Percentiles rank a stretch among this genome's conserved stretches.
Evolutionary conservation across 192 early-diverging fungal species (phyloP).

Genomic region (Cladochytrium replicatum): DNA sequence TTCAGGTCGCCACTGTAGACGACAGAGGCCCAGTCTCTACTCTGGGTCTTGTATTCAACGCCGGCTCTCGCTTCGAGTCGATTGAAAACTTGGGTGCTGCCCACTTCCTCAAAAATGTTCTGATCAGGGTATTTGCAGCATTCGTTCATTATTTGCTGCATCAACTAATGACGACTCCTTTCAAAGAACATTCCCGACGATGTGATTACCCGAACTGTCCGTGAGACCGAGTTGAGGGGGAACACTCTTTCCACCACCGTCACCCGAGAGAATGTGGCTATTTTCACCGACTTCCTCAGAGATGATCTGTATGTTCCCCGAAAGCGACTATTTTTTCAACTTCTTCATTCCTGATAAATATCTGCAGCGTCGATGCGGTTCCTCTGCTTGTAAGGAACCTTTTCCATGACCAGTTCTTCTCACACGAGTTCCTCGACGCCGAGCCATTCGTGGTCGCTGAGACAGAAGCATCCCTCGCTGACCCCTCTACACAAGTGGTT

Average conservation of each 20-base stretch:
- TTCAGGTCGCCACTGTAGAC: slow-evolving; percentile 56
- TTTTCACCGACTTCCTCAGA: slow-evolving; percentile 82
- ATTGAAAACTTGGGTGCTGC: slow-evolving; percentile 66
- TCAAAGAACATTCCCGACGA: slow-evolving; percentile 66
- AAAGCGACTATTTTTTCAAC: too few species aligned
- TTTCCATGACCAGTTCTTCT: slow-evolving; percentile 66
- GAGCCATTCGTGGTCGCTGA: slow-evolving; percentile 53
- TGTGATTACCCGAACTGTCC: slow-evolving; percentile 74
- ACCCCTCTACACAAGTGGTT: slow-evolving; percentile 54
- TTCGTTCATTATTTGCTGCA: background rate
- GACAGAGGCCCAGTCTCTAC: slow-evolving; percentile 60
- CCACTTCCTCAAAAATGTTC: slow-evolving; percentile 82
- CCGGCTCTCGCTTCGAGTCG: slow-evolving; percentile 79
- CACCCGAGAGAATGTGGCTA: slow-evolving; percentile 71
- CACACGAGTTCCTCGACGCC: slow-evolving; percentile 79
- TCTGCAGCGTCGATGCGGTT: slow-evolving; percentile 69
- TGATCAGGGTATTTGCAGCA: slow-evolving; percentile 87
- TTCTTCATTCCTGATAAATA: slow-evolving; percentile 22
- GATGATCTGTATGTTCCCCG: slow-evolving; percentile 83
- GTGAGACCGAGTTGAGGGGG: slow-evolving; percentile 87
- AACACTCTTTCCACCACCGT: slow-evolving; percentile 70
- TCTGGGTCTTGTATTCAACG: slow-evolving; percentile 78
- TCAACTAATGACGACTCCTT: background rate
- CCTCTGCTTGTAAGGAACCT: slow-evolving; percentile 65
- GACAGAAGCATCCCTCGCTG: slow-evolving; percentile 47